Evolutionary conservation across 345 rosid genomes (phyloP).

Genomic region (Bruguiera sexangula): DNA sequence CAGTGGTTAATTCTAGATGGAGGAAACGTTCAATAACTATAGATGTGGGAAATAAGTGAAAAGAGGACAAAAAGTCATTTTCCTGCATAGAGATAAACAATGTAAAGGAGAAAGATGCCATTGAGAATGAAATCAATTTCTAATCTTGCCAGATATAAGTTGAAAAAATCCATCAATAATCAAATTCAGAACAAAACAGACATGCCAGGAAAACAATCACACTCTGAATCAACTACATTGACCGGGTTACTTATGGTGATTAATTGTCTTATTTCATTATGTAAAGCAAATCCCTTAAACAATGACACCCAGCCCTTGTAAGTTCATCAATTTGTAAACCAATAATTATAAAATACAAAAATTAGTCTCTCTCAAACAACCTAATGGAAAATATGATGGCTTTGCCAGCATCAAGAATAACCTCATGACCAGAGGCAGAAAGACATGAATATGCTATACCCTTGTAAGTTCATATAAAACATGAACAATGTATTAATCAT

Average conservation of each 20-base stretch:
- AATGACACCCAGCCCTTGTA: not conserved
- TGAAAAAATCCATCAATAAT: not conserved
- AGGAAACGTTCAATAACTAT: no score
- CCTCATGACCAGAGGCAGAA: not conserved
- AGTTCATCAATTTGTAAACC: not conserved
- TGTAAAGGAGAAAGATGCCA: no score
- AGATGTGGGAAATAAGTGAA: no score
- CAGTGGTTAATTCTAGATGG: no score
- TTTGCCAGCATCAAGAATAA: not conserved
- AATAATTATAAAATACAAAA: not conserved
- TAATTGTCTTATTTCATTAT: not conserved
- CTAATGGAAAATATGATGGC: not conserved
- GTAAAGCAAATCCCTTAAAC: not conserved
- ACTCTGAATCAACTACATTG: not conserved
- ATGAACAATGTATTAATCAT: not conserved
- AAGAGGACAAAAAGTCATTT: no score
- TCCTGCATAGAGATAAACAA: no score
- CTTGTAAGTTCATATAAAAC: not conserved
- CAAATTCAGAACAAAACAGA: not conserved
- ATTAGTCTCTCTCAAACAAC: not conserved
- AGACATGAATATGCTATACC: not conserved
- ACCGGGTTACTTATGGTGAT: not conserved
- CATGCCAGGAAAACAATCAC: not conserved
- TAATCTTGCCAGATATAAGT: not conserved
- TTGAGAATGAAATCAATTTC: not conserved